Evolutionary conservation across 2,329 filamentous ascomycete species (phyloP), one percentile per base, ranked within the genome.

Genomic region (Decorospora gaudefroyi): DNA sequence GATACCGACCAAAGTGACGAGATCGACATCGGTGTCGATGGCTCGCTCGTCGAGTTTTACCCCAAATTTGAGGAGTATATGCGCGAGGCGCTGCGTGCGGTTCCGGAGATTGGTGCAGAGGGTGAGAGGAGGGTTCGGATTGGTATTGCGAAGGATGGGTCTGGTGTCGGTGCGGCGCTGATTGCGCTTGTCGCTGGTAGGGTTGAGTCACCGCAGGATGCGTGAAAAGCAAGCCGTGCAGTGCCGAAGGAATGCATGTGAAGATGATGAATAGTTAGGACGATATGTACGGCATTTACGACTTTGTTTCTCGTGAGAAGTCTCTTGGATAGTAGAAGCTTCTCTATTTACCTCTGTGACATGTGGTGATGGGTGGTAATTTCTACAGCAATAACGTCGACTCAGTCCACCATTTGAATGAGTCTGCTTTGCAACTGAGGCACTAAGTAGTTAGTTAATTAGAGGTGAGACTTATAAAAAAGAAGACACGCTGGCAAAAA

Each of bases 61-160:
- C 93, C 93, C 6, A 85, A 85, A 64, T 99, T 96, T 74, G 85
- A 93, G 55, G 85, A 87, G 43, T 87, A 93, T 76, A 87, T 97
- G 51, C 82, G 91, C 51, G 88, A 95, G 65, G 88, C 88, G 5
- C 77, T 97, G 46, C 76, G 84, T 35, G 83, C 82, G 42, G 83
- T 96, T 39, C 80, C 89, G 11, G 83, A 86, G 49, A 87, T 97
- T 60, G 92, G 92, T 4, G 74, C 78, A 31, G 76, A 80, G 44
- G 90, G 91, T 8, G 90, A 95, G 55, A 86, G 88, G 74, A 88
- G 85, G 72, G 88, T 99, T 55, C 81, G 90, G 44, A 96, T 99
- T 63, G 93, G 92, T 15, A 93, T 97, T 64, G 93, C 93, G 51
- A 96, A 96, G 78, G 93, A 99, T 68, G 93, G 93, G 33, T 93